Evolutionary conservation across 805 yeast species (phyloP).

Genomic region (Yamadazyma kitorensis): DNA sequence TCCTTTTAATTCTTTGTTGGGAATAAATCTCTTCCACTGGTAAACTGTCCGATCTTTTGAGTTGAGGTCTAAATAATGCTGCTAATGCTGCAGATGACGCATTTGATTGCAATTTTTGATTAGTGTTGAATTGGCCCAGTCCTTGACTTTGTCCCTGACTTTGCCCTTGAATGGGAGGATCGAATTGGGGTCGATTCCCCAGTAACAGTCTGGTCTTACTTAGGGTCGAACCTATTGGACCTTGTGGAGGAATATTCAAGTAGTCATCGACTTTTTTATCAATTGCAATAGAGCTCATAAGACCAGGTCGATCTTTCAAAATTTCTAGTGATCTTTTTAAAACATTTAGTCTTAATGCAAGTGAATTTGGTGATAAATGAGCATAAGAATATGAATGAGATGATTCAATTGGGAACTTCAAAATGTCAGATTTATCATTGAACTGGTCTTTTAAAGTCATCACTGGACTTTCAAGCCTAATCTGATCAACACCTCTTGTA

Average conservation of each 20-base stretch:
- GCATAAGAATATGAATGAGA: constrained; percentile 86
- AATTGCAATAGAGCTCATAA: constrained; percentile 25
- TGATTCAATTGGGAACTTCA: constrained; percentile 72
- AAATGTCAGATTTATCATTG: constrained; percentile 32
- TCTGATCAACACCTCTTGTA: not conserved
- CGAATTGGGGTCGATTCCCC: too few species aligned
- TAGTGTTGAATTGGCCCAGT: too few species aligned
- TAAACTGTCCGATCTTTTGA: constrained; percentile 35
- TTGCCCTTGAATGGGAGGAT: too few species aligned
- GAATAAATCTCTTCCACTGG: constrained; percentile 23
- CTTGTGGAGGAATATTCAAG: too few species aligned
- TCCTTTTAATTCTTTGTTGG: not conserved
- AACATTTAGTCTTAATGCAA: constrained; percentile 72
- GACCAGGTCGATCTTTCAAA: constrained; percentile 59
- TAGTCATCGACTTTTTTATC: not conserved
- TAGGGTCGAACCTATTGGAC: not conserved
- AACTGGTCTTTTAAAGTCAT: constrained; percentile 14
- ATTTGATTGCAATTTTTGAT: constrained; percentile 40
- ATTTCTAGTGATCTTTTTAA: constrained; percentile 75
- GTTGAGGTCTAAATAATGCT: constrained; percentile 40
- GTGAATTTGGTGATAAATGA: constrained; percentile 73
- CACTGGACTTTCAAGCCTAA: constrained; percentile 12
- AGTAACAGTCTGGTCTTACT: not conserved
- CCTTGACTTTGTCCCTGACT: too few species aligned
- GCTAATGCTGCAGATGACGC: constrained; percentile 49